Percentiles rank a stretch among this genome's conserved stretches.
phyloP scores from a whole-genome alignment of 148 eudicot species.

The Amaranthus hypochondriacus region DNA sequence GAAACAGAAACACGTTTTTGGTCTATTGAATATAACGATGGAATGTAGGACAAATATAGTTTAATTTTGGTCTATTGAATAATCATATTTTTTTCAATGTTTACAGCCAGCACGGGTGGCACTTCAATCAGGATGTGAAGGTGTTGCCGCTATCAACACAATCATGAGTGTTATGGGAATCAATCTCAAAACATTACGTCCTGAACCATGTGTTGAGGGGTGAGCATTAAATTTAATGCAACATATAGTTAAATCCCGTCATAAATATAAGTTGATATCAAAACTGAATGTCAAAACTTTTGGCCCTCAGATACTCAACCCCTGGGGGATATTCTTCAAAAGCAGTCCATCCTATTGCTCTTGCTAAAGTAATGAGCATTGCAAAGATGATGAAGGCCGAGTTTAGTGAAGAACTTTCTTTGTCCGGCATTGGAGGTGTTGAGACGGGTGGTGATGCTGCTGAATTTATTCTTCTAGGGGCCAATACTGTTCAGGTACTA shows the following conservation, averaged over 20 bases:
- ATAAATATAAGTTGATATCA: not conserved
- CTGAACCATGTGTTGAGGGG: constrained; percentile 99
- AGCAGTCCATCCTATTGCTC: constrained; percentile 99
- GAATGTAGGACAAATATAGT: not conserved
- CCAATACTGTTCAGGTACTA: constrained; percentile 91
- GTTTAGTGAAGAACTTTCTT: constrained; percentile 64
- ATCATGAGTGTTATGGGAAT: constrained; percentile 99
- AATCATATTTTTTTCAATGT: not conserved
- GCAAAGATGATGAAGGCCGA: constrained; percentile 92
- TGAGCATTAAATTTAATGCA: constrained; percentile 29
- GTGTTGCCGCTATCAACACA: constrained; percentile 90
- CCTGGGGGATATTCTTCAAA: constrained; percentile 96
- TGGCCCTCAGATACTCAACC: constrained; percentile 72
- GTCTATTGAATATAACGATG: too few relatives aligned
- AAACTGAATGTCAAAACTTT: not conserved
- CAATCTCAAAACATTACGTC: constrained; percentile 81
- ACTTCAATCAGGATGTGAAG: constrained; percentile 82
- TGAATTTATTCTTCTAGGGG: constrained; percentile 94
- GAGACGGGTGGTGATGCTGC: constrained; percentile 97
- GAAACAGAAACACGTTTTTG: too few relatives aligned
- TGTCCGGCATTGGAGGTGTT: constrained; percentile 97
- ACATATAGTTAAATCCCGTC: not conserved
- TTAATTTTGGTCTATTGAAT: not conserved
- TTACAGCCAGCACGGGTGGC: constrained; percentile 88
- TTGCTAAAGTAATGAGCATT: constrained; percentile 94